These are phyloP conservation scores for Fusarium guadeloupense DNA, from an alignment of 2,329 filamentous ascomycete species.

Conservation along the genomic window DNA sequence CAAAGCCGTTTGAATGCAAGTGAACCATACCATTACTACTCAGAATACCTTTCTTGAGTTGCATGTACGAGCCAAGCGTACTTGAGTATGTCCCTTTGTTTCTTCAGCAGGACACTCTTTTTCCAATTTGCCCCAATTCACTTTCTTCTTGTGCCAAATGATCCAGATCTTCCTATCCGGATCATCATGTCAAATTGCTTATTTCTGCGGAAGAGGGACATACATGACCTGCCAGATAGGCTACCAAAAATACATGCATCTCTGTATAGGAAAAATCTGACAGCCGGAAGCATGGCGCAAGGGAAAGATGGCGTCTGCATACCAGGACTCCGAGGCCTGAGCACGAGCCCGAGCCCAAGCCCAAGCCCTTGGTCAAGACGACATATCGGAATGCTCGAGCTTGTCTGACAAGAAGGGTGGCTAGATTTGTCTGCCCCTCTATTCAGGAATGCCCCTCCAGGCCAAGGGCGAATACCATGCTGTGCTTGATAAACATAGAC, in stretches of 20 bases:
- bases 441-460: constrained; percentile 44
- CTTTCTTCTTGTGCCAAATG: constrained; percentile 1
- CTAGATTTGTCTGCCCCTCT: constrained; percentile 34
- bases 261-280: neutral
- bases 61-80: constrained; percentile 9
- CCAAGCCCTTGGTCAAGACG: constrained; percentile 25
- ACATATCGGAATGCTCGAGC: constrained; percentile 33
- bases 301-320: constrained; percentile 38
- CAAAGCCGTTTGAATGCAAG: constrained; percentile 13
- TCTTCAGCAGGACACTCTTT: constrained; percentile 5
- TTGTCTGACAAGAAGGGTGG: constrained; percentile 38
- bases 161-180: constrained; percentile 6
- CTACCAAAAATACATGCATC: constrained; percentile 13
- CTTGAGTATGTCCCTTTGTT: constrained; percentile 21
- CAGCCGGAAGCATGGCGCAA: constrained; percentile 34
- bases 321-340: constrained; percentile 33
- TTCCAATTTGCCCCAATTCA: neutral
- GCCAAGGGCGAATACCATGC: constrained; percentile 30
- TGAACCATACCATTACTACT: constrained; percentile 23
- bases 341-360: constrained; percentile 19
- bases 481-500: constrained; percentile 28
- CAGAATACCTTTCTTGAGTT: constrained; percentile 6
- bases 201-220: constrained; percentile 14
- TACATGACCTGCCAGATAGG: constrained; percentile 16
- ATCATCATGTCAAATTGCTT: constrained; percentile 30